Evolutionary conservation across 2,329 filamentous ascomycete genomes (phyloP), one percentile per base, ranked within the genome.

Genomic region (Pseudocercospora cruenta): DNA sequence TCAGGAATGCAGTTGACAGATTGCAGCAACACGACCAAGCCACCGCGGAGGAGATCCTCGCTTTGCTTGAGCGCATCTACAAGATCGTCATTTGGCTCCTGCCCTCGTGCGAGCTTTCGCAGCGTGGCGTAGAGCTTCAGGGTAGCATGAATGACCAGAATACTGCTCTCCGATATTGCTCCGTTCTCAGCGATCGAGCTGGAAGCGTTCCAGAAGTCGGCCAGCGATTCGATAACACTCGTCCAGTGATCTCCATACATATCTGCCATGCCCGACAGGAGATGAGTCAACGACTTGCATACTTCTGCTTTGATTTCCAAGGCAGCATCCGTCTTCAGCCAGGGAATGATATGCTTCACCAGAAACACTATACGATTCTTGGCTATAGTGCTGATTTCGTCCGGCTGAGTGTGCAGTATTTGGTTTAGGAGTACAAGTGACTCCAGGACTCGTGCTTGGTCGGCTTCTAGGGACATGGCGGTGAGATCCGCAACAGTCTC

Each of bases 191-290:
- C 60, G 0, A 61, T 33, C 14, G 31, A 53, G 14, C 33, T 54
- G 24, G 67, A 62, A 19, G 69, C 36, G 2, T 47, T 65, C 81
- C 81, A 84, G 21, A 74, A 75, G 3, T 65, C 66, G 1, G 75
- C 72, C n/a, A 84, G 61, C 2, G 73, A 73, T 7, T 72, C 70
- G 14, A 83, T 62, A 5, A 81, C 74, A 14, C 80, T 75, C 59
- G 89, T 86, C 95, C 95, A 99, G 75, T 97, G 92, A 0, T 91
- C 87, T 0, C 94, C 95, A 73, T 97, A 97, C 0, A 97, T 88
- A 55, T 93, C 90, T 65, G 88, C 86, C 72, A 97, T 90, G 47
- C 86, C 86, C 1, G 92, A 91, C 0, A 97, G 78, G 3, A 97
- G 80, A 3, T 82, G 79, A 1, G 78, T 76, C 58, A 90, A 72